A percentile compares a stretch with the other conserved stretches of the same genome.
Conservation (phyloP, 148 eudicot genomes). For the Limonium bicolor region DNA sequence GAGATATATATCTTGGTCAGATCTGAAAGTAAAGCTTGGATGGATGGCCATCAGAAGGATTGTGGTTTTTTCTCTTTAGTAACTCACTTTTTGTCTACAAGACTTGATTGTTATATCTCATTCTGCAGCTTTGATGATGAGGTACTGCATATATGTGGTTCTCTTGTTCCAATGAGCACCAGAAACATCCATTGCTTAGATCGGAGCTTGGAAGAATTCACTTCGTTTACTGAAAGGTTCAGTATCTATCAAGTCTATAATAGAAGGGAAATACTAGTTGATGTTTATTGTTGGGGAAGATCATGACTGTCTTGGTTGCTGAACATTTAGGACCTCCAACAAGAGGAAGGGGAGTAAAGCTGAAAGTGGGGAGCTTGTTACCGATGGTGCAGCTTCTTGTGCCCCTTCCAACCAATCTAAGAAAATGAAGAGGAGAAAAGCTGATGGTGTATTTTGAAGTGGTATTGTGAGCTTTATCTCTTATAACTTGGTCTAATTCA, state of each 20-base stretch:
- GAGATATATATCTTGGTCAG: too few species aligned
- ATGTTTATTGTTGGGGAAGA: background rate
- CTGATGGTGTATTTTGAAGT: slow-evolving; percentile 18
- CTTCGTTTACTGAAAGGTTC: too few species aligned
- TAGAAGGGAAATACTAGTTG: background rate
- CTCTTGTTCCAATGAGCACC: slow-evolving; percentile 46
- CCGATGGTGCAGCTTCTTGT: slow-evolving; percentile 11
- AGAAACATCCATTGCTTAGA: slow-evolving; percentile 52
- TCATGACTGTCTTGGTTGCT: background rate
- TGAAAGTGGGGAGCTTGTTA: slow-evolving; percentile 16
- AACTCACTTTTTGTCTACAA: background rate
- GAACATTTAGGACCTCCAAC: slow-evolving; percentile 18
- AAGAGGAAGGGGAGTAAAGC: slow-evolving; percentile 22
- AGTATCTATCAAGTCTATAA: slow-evolving; percentile 31
- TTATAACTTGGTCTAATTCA: too few species aligned
- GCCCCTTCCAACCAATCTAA: slow-evolving; percentile 16
- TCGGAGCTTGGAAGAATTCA: slow-evolving; percentile 26
- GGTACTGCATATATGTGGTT: slow-evolving; percentile 62
- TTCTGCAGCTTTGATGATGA: slow-evolving; percentile 72
- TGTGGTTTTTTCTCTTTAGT: too few species aligned
- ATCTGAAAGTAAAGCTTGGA: too few species aligned
- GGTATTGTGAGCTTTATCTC: too few species aligned
- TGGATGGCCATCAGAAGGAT: too few species aligned
- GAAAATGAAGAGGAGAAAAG: slow-evolving; percentile 42
- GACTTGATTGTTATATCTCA: background rate